phyloP scores from a whole-genome alignment of 495 filamentous ascomycete species.

The Aspergillus carlsbadensis region DNA sequence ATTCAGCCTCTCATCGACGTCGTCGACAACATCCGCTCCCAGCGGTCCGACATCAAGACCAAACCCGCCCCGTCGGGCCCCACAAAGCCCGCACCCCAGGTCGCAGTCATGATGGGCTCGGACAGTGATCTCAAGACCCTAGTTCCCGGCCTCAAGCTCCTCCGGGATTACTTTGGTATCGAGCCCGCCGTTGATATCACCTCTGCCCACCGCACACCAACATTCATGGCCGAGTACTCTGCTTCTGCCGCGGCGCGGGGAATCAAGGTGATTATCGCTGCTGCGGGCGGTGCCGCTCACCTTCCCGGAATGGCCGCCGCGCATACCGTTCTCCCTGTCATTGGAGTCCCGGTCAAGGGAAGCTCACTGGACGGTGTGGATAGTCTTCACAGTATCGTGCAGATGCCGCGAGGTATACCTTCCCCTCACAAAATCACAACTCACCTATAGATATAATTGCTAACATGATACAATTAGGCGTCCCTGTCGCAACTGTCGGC shows the following conservation, averaged over 20 bases:
- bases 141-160: slow-evolving; percentile 70
- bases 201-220: slow-evolving; percentile 89
- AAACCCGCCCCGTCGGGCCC: slow-evolving; percentile 31
- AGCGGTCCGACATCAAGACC: slow-evolving; percentile 51
- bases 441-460: not conserved
- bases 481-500: slow-evolving; percentile 84
- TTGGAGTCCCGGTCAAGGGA: slow-evolving; percentile 88
- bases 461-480: slow-evolving; percentile 42
- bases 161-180: slow-evolving; percentile 69
- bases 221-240: slow-evolving; percentile 77
- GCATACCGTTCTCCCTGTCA: slow-evolving; percentile 84
- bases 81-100: slow-evolving; percentile 53
- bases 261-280: slow-evolving; percentile 90
- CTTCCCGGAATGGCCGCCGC: slow-evolving; percentile 90
- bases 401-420: slow-evolving; percentile 74
- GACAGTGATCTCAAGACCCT: slow-evolving; percentile 87
- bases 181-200: slow-evolving; percentile 80
- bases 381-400: slow-evolving; percentile 83
- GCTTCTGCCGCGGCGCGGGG: slow-evolving; percentile 63
- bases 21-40: slow-evolving; percentile 63
- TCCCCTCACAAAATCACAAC: not conserved
- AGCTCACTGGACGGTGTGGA: slow-evolving; percentile 86
- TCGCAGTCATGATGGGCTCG: slow-evolving; percentile 92
- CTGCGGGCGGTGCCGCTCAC: slow-evolving; percentile 89
- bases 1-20: slow-evolving; percentile 64